A percentile compares a stretch with the other conserved stretches of the same genome.
phyloP scores from a whole-genome alignment of 2,329 filamentous ascomycete genomes.

The Colletotrichum incanum region DNA sequence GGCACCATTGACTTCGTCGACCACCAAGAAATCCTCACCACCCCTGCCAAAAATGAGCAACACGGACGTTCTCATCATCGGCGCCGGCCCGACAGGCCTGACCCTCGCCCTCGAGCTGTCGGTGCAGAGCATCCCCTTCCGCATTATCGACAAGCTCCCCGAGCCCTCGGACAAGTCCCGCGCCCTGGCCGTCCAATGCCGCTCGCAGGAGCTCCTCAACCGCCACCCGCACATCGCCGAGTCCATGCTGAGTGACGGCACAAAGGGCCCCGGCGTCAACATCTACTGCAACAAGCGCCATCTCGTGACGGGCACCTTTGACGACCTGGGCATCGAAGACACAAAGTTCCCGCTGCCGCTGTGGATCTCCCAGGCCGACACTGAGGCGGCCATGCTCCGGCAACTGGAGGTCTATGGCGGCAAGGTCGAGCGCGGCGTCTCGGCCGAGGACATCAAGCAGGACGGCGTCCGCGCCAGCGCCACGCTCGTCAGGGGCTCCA shows the following conservation, averaged over 20 bases:
- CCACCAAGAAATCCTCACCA: background rate
- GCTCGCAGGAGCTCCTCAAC: conserved; percentile 65
- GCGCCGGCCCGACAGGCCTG: conserved; percentile 56
- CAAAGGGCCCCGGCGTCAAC: conserved; percentile 55
- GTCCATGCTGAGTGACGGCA: conserved; percentile 55
- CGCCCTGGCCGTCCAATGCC: conserved; percentile 63
- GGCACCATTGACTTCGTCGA: background rate
- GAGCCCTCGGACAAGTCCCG: conserved; percentile 56
- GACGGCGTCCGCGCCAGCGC: conserved; percentile 50
- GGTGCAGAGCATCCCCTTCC: conserved; percentile 52
- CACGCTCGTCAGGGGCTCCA: conserved; percentile 44
- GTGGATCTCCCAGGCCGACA: conserved; percentile 54
- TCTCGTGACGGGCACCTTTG: conserved; percentile 51
- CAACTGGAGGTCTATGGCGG: conserved; percentile 48
- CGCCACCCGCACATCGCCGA: conserved; percentile 58
- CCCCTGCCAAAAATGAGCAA: background rate
- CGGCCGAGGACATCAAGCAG: conserved; percentile 50
- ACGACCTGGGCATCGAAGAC: conserved; percentile 50
- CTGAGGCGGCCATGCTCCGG: conserved; percentile 52
- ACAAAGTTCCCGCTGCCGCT: conserved; percentile 52
- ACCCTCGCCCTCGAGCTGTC: conserved; percentile 53
- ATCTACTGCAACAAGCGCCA: conserved; percentile 55
- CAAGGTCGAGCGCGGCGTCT: conserved; percentile 50
- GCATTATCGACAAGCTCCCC: conserved; percentile 55
- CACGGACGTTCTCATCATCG: conserved; percentile 52